Evolutionary conservation across 225 moss, liverwort and hornwort species (phyloP), one percentile per base, ranked within the genome.

Genomic region (Asterella californica): DNA sequence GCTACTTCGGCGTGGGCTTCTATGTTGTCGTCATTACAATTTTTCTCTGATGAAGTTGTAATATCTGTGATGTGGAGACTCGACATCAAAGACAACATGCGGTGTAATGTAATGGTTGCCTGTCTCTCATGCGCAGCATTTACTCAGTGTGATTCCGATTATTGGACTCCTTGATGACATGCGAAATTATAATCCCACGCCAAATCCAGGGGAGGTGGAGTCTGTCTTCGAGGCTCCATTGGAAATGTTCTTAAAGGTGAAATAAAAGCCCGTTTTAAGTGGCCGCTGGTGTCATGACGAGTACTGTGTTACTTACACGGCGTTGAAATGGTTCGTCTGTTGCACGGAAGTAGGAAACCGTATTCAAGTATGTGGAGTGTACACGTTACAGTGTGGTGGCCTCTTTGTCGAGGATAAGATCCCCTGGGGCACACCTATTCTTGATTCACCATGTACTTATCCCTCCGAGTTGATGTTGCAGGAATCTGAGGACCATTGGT

Each of bases 161-260:
- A 83, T 99, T 70, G 94, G 88, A 67, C 89, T 99, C 72, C 86
- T 99, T 50, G 88, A 88, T 45, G 93, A 99, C 72, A 80, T 76
- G 60, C 84, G 83, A 38, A 88, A 89, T 81, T 99, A 91, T 37
- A 80, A 85, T 74, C 93, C 99, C 18, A 82, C 83, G 78, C 87
- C 92, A 68, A 95, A 95, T 76, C 87, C 91, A 1, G 87, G 79
- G 29, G 99, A 99, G 81, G 99, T 99, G 69, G 99, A 93, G 25
- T 86, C 87, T 64, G 85, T 99, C 9, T 99, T 99, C 45, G 92
- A 94, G 48, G 99, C 90, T 61, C 99, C 99, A 21, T 79, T 99
- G 24, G 93, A 95, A 27, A 92, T 99, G 95, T 99, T 99, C 61
- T 74, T 99, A 82, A 93, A 92, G 86, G 93, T 84, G 67, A 83